Evolutionary conservation across 176 grass and related monocot genomes (phyloP), one percentile per base, ranked within the genome.

Genomic region (Carex parvula): DNA sequence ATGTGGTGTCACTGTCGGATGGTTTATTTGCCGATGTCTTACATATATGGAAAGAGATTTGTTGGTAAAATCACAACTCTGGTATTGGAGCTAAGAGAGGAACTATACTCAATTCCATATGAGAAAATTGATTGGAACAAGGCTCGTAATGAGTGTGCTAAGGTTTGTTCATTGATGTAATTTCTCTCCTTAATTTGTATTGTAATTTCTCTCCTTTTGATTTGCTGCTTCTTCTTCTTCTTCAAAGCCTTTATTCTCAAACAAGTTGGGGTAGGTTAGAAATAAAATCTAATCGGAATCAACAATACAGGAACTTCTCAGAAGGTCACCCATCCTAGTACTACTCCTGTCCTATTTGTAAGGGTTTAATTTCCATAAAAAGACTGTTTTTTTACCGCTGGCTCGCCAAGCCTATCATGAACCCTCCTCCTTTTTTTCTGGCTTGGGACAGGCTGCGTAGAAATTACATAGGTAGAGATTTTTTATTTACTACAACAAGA

Each of bases 1-100:
- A 98, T 98, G 92, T 98, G 95, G 95, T 98, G 92, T 74, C 95
- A 94, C 66, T 98, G 95, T 48, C 87, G 95, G 68, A 98, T 94
- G 95, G 92, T 98, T 46, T 98, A 98, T 89, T 75, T 98, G 58
- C 95, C 95, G 20, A 98, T 98, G 95, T 94, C 90, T 64, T 94
- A 94, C 81, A 88, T 98, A 85, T 98, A 90, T 54, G 95, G 95
- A 59, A 98, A 94, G 87, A 93, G 95, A 42, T 98, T 98, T 91
- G 89, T 90, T 8, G 87, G 89, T 54, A 89, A 14, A 88, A 93
- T 91, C 83, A 94, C 95, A 20, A 84, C 87, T 24, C 84, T 84
- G 63, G 33, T 94, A 81, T 79, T 86, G 81, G 87, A 92, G 73
- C 72, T 98, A 52, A 93, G 95, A 60, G 94, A 91, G 63, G 95